Conservation (phyloP, 257 asterid species). For the Jacaranda copaia region DNA sequence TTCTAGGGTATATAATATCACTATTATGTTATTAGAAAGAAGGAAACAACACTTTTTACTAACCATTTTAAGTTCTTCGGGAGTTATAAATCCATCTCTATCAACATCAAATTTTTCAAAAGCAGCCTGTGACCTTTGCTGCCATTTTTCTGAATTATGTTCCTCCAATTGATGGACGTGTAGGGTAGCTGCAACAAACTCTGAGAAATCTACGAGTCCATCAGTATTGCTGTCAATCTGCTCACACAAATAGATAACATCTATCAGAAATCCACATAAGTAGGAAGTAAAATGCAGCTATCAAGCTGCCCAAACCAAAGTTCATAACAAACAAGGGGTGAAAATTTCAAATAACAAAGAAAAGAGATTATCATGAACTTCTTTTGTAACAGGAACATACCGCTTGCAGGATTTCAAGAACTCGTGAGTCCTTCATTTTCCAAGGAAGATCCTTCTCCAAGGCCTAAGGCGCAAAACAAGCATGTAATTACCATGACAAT, state of each 20-base stretch:
- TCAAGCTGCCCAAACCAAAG: neutral
- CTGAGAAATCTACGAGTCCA: constrained; percentile 94
- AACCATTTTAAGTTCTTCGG: constrained; percentile 94
- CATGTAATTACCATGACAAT: neutral
- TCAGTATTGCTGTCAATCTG: constrained; percentile 97
- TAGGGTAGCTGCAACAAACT: constrained; percentile 94
- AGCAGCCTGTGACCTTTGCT: constrained; percentile 80
- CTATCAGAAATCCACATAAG: constrained; percentile 21
- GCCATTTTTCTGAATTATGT: constrained; percentile 88
- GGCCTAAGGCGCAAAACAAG: constrained; percentile 59
- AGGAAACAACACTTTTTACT: constrained; percentile 29
- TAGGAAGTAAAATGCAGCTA: neutral
- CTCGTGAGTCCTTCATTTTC: constrained; percentile 96
- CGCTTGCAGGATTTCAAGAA: constrained; percentile 96
- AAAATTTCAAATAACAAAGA: neutral
- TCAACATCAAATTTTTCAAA: constrained; percentile 94
- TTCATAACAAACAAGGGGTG: neutral
- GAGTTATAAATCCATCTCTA: constrained; percentile 88
- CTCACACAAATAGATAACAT: constrained; percentile 33
- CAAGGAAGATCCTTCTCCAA: constrained; percentile 98
- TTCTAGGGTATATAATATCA: neutral
- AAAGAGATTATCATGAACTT: neutral
- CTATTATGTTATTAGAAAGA: neutral
- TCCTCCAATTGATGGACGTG: constrained; percentile 96
- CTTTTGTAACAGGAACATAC: constrained; percentile 49